These are phyloP conservation scores for Bruguiera hainesii DNA, from an alignment of 441 rosid genomes.

Conservation along the genomic window DNA sequence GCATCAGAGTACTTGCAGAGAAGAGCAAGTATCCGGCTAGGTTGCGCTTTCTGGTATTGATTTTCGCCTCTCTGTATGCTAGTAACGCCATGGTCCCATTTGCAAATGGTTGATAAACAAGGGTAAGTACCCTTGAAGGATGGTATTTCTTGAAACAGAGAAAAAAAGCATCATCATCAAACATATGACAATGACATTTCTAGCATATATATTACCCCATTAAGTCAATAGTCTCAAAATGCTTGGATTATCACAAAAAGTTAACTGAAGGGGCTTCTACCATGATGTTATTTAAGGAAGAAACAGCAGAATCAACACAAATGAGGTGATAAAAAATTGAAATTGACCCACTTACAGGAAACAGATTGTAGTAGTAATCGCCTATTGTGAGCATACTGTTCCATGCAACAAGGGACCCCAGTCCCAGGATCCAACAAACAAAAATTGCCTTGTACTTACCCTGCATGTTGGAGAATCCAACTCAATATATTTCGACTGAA, in stretches of 20 bases:
- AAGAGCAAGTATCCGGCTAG: conserved; percentile 52
- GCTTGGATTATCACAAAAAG: too few relatives aligned
- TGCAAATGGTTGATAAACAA: conserved; percentile 76
- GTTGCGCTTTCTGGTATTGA: conserved; percentile 54
- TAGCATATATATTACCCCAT: too few relatives aligned
- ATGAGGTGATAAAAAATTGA: background rate
- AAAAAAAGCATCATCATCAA: conserved; percentile 1
- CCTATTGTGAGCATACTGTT: conserved; percentile 71
- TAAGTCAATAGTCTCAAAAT: too few relatives aligned
- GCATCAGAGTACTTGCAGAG: conserved; percentile 51
- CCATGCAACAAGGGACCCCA: conserved; percentile 77
- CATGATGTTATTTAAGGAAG: too few relatives aligned
- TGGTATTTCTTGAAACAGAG: conserved; percentile 48
- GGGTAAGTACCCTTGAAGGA: conserved; percentile 81
- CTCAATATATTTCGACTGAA: background rate
- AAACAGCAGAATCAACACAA: too few relatives aligned
- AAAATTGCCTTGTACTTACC: conserved; percentile 53
- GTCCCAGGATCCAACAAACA: conserved; percentile 69
- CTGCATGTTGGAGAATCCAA: conserved; percentile 29
- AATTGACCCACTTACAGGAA: conserved; percentile 33
- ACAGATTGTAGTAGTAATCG: conserved; percentile 66
- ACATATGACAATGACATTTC: background rate
- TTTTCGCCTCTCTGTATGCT: conserved; percentile 51
- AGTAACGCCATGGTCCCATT: conserved; percentile 49
- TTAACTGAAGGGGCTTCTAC: too few relatives aligned